Conservation (phyloP, 2,329 filamentous ascomycete species). For the Cladophialophora bantiana region DNA sequence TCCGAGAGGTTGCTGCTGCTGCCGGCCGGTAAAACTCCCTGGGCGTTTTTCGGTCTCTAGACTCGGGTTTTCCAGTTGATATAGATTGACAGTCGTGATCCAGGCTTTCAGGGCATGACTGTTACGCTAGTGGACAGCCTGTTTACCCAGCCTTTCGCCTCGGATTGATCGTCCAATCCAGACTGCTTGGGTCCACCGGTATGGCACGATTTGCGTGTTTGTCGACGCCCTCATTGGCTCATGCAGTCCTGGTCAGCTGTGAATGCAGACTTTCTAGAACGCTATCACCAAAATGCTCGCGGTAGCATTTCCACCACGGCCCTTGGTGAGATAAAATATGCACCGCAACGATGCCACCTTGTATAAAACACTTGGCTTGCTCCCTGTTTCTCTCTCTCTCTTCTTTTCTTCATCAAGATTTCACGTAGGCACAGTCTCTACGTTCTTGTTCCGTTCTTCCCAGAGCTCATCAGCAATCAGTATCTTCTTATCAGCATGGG, state of each 20-base stretch:
- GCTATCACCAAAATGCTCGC: slow-evolving; percentile 17
- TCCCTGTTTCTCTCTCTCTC: slow-evolving; percentile 2
- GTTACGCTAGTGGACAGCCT: slow-evolving; percentile 4
- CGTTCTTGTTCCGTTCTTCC: not conserved
- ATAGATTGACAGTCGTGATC: slow-evolving; percentile 3
- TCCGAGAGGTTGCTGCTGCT: slow-evolving; percentile 8
- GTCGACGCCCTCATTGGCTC: slow-evolving; percentile 19
- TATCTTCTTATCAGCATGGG: slow-evolving; percentile 25
- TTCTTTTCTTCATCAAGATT: slow-evolving; percentile 23
- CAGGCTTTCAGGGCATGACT: not conserved
- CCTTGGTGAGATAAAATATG: slow-evolving; percentile 17
- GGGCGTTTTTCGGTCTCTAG: slow-evolving; percentile 1
- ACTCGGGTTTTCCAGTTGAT: slow-evolving; percentile 2
- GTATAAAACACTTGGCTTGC: slow-evolving; percentile 29
- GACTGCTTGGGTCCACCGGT: slow-evolving; percentile 16
- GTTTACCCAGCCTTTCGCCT: slow-evolving; percentile 28
- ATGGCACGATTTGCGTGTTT: slow-evolving; percentile 21
- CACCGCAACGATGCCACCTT: slow-evolving; percentile 17
- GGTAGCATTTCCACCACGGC: slow-evolving; percentile 22
- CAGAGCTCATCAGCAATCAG: slow-evolving; percentile 5
- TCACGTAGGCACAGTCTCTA: slow-evolving; percentile 16
- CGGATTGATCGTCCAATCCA: slow-evolving; percentile 22
- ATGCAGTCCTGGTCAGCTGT: slow-evolving; percentile 17
- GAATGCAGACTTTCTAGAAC: slow-evolving; percentile 28
- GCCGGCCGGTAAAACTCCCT: slow-evolving; percentile 22